A percentile compares a stretch with the other conserved stretches of the same genome.
Conservation (phyloP, 23 red algal genomes). For the Gracilariopsis chorda region DNA sequence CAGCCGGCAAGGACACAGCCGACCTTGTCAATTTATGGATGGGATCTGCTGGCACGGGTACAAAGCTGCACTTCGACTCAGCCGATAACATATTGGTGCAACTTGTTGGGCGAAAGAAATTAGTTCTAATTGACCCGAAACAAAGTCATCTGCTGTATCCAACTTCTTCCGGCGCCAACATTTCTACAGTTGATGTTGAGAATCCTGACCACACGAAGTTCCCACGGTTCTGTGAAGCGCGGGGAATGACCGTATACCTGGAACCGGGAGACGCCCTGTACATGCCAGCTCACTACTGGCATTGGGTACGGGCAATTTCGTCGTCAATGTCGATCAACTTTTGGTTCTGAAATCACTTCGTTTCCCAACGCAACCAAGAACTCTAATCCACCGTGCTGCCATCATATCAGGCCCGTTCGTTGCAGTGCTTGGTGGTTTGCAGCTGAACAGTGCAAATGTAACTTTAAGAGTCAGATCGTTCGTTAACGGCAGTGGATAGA, state of each 20-base stretch:
- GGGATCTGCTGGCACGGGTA: constrained; percentile 53
- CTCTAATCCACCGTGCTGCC: too few relatives aligned
- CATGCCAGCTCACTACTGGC: constrained; percentile 83
- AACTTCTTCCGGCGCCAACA: constrained; percentile 7
- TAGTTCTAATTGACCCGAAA: constrained; percentile 40
- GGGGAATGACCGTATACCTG: not conserved
- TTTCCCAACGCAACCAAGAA: too few relatives aligned
- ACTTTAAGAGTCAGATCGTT: too few relatives aligned
- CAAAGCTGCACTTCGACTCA: constrained; percentile 71
- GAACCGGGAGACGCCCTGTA: constrained; percentile 69
- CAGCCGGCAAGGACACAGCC: not conserved
- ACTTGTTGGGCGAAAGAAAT: constrained; percentile 61
- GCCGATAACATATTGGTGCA: constrained; percentile 77
- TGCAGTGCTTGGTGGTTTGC: too few relatives aligned
- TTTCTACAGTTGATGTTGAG: constrained; percentile 43
- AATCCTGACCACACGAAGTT: constrained; percentile 29
- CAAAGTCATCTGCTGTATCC: not conserved
- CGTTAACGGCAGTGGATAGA: too few relatives aligned
- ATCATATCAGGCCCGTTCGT: too few relatives aligned
- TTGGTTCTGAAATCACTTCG: constrained; percentile 92
- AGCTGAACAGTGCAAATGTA: too few relatives aligned
- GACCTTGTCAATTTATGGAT: constrained; percentile 71
- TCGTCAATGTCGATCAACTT: constrained; percentile 68
- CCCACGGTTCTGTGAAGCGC: constrained; percentile 13
- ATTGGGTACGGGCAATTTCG: constrained; percentile 61